Conservation (phyloP, 345 rosid genomes). For the Gossypium mustelinum region DNA sequence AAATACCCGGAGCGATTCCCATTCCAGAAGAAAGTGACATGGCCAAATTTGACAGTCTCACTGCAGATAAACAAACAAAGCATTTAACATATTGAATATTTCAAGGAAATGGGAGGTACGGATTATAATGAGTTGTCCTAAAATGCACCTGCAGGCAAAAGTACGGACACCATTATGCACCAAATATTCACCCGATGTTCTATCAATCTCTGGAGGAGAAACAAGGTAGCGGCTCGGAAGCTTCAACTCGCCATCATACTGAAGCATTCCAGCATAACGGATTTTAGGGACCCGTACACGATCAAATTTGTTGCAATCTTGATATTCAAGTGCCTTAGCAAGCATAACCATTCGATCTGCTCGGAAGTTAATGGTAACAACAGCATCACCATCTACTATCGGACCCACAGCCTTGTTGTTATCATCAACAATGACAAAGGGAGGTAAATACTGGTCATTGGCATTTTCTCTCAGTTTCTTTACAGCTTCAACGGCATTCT, state of each 20-base stretch:
- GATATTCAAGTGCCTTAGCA: conserved; percentile 94
- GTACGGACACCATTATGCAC: conserved; percentile 72
- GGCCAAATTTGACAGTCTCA: conserved; percentile 97
- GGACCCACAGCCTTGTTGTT: conserved; percentile 81
- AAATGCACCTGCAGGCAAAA: conserved; percentile 87
- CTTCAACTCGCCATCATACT: conserved; percentile 93
- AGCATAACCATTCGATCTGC: conserved; percentile 97
- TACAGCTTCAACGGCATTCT: conserved; percentile 75
- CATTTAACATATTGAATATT: not conserved
- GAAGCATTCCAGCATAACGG: conserved; percentile 94
- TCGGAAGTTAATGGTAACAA: conserved; percentile 85
- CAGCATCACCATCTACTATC: conserved; percentile 90
- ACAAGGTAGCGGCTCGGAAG: conserved; percentile 84
- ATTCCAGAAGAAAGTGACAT: conserved; percentile 98
- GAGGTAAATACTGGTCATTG: conserved; percentile 84
- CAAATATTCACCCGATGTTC: conserved; percentile 95
- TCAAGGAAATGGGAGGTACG: not conserved
- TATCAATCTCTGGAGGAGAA: conserved; percentile 94
- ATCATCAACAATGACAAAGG: conserved; percentile 87
- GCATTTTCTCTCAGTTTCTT: conserved; percentile 75
- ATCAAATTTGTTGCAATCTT: conserved; percentile 84
- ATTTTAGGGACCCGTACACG: conserved; percentile 87
- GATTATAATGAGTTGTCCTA: not conserved
- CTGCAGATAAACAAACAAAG: conserved; percentile 29
- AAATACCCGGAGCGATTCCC: conserved; percentile 96